These are phyloP conservation scores for Penicillium oxalicum DNA, from an alignment of 2,329 filamentous ascomycete genomes.

Conservation along the genomic window DNA sequence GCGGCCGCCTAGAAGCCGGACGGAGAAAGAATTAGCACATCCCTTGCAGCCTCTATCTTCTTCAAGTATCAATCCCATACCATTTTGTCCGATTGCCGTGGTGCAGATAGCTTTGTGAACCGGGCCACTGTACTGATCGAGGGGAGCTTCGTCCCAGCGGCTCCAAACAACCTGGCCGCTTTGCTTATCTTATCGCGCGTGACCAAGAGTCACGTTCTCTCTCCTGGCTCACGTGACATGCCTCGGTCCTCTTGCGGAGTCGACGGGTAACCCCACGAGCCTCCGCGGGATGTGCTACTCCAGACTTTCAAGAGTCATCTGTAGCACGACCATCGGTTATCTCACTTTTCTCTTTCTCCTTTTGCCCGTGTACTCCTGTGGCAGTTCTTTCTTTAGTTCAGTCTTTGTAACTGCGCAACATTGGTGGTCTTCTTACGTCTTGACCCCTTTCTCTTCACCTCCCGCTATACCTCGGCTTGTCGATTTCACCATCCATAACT, in stretches of 20 bases:
- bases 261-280: slow-evolving; percentile 14
- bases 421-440: too few relatives aligned
- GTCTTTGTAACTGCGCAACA: neutral
- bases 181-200: slow-evolving; percentile 22
- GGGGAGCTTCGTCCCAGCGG: slow-evolving; percentile 11
- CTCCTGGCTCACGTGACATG: slow-evolving; percentile 8
- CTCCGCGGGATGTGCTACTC: slow-evolving; percentile 2
- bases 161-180: slow-evolving; percentile 23
- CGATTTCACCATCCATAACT: neutral
- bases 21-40: slow-evolving; percentile 8
- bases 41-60: slow-evolving; percentile 1
- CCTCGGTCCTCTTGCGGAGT: slow-evolving; percentile 12
- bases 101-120: slow-evolving; percentile 9
- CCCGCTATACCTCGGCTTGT: too few relatives aligned
- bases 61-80: slow-evolving; percentile 9
- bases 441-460: too few relatives aligned
- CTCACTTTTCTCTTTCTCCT: neutral
- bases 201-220: slow-evolving; percentile 16
- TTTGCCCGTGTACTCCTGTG: neutral
- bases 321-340: neutral
- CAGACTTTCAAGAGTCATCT: neutral
- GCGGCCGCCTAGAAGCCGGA: slow-evolving; percentile 45
- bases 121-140: slow-evolving; percentile 5
- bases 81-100: slow-evolving; percentile 18
- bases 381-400: neutral